phyloP scores from a whole-genome alignment of 257 asterid species.

The Mitragyna speciosa region DNA sequence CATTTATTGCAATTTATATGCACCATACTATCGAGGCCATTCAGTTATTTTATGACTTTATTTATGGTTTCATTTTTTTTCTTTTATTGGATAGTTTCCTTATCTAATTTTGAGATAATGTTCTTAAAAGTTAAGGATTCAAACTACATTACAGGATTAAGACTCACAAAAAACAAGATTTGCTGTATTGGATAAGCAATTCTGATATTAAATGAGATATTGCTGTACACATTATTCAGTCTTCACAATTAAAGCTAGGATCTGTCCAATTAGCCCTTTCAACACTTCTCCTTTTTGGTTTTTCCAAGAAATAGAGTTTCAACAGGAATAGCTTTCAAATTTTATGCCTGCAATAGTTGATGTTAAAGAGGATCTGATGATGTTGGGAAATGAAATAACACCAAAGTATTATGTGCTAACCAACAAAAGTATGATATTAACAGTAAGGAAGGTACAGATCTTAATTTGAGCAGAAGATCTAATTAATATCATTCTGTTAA shows the following conservation, averaged over 20 bases:
- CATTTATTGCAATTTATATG: not conserved
- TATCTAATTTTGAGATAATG: not conserved
- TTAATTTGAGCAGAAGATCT: too few species aligned
- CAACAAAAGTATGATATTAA: too few species aligned
- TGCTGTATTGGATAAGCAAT: not conserved
- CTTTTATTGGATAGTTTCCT: too few species aligned
- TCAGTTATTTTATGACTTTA: too few species aligned
- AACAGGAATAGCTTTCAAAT: not conserved
- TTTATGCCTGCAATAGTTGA: not conserved
- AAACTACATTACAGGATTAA: not conserved
- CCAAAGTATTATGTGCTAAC: too few species aligned
- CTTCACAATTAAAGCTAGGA: not conserved
- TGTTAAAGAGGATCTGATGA: not conserved
- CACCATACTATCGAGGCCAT: not conserved
- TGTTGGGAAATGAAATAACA: too few species aligned
- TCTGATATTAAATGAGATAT: not conserved
- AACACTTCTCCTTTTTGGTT: not conserved
- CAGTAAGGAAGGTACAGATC: too few species aligned
- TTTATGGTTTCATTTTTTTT: not conserved
- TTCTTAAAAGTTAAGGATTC: too few species aligned
- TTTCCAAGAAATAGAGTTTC: not conserved
- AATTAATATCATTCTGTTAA: not conserved
- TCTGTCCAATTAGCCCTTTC: not conserved
- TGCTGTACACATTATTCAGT: not conserved
- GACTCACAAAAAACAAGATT: not conserved